Evolutionary conservation across 345 rosid species (phyloP).

Genomic region (Brassica nigra): DNA sequence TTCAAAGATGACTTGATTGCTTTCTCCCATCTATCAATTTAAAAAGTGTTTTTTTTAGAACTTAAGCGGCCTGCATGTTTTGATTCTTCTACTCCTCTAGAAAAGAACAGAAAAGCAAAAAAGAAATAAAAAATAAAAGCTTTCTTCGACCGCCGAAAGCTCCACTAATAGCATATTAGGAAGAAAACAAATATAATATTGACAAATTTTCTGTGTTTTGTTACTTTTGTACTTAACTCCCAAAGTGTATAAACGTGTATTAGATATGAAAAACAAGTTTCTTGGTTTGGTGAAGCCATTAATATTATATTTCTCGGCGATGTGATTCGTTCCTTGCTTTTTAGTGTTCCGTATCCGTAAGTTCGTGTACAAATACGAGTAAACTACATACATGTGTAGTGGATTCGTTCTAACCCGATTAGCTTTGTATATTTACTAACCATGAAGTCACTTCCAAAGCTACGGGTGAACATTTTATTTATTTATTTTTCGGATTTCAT

Average conservation of each 20-base stretch:
- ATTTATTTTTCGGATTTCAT: not conserved
- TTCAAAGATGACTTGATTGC: not conserved
- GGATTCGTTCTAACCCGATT: not conserved
- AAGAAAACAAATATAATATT: not conserved
- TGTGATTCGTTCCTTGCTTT: not conserved
- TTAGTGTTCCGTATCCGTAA: not conserved
- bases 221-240: not conserved
- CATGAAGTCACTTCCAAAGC: not conserved
- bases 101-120: not conserved
- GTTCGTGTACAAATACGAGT: not conserved
- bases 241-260: not conserved
- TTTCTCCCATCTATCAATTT: not conserved
- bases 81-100: not conserved
- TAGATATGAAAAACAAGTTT: not conserved
- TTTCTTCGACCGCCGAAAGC: not conserved
- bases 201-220: not conserved
- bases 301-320: not conserved
- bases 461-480: not conserved
- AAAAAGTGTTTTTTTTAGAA: not conserved
- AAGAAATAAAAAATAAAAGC: not conserved
- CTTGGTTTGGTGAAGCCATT: conserved; percentile 12
- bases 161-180: not conserved
- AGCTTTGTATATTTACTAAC: not conserved
- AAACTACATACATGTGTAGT: not conserved
- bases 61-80: not conserved